Conservation (phyloP, 306 rosid genomes). For the Vigna angularis region DNA sequence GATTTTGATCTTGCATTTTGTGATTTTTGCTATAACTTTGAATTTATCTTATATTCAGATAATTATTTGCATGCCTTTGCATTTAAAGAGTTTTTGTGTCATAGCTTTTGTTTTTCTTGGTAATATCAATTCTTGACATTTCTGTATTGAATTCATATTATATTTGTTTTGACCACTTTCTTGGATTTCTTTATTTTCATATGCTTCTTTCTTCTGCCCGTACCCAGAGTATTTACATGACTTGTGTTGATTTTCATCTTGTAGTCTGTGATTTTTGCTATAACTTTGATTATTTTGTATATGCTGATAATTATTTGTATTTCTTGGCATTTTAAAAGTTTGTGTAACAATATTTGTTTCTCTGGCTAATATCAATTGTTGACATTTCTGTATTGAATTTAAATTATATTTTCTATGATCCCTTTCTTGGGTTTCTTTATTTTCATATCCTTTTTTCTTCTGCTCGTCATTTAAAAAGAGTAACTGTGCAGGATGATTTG, state of each 20-base stretch:
- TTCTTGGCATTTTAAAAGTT: background rate
- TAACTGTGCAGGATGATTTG: slow-evolving; percentile 79
- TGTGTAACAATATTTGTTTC: background rate
- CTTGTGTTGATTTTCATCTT: background rate
- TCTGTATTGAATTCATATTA: background rate
- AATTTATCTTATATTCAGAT: background rate
- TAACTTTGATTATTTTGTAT: background rate
- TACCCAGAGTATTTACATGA: background rate
- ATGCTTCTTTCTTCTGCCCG: background rate
- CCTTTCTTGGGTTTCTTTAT: slow-evolving; percentile 7
- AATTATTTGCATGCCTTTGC: background rate
- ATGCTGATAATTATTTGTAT: background rate
- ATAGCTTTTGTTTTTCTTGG: background rate
- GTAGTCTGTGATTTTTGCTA: background rate
- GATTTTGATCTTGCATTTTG: background rate
- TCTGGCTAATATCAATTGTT: background rate
- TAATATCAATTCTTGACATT: slow-evolving; percentile 6
- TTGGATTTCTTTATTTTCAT: slow-evolving; percentile 7
- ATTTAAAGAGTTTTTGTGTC: background rate
- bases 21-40: background rate
- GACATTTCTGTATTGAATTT: background rate
- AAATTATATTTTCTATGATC: background rate
- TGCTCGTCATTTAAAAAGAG: slow-evolving; percentile 20
- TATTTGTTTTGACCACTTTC: background rate
- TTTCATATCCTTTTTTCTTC: background rate